Conservation (phyloP, 2,329 filamentous ascomycete species). For the Verticillium alfalfae region DNA sequence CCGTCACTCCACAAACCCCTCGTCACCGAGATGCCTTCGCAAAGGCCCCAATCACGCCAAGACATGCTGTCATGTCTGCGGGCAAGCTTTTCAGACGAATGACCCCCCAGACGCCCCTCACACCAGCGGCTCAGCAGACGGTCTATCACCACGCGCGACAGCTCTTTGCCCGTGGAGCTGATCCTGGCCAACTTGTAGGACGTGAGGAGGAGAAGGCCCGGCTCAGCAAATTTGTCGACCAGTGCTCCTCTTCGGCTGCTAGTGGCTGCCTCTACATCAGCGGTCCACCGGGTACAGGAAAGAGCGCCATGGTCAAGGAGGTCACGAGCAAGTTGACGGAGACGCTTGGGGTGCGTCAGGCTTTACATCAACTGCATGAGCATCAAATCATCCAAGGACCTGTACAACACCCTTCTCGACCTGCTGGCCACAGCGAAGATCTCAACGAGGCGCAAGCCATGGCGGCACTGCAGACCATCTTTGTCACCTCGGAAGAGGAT, state of each 20-base stretch:
- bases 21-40: conserved; percentile 75
- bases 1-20: conserved; percentile 66
- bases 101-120: conserved; percentile 70
- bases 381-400: conserved; percentile 79
- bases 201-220: conserved; percentile 65
- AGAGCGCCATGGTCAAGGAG: conserved; percentile 87
- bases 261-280: conserved; percentile 91
- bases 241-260: conserved; percentile 51
- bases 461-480: conserved; percentile 62
- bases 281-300: conserved; percentile 91
- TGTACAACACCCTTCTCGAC: conserved; percentile 75
- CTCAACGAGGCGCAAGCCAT: conserved; percentile 62
- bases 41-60: conserved; percentile 69
- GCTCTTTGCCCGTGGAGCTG: conserved; percentile 74
- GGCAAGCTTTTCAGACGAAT: conserved; percentile 71
- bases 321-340: conserved; percentile 57
- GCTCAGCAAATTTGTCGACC: conserved; percentile 63
- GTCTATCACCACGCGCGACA: conserved; percentile 86
- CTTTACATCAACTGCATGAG: conserved; percentile 95
- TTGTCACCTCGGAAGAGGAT: conserved; percentile 56
- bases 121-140: conserved; percentile 63
- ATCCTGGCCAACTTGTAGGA: conserved; percentile 70
- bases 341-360: conserved; percentile 52
- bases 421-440: conserved; percentile 55
- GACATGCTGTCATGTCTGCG: conserved; percentile 74